A percentile compares a stretch with the other conserved stretches of the same genome.
These are phyloP conservation scores for Garcia nutans DNA, from an alignment of 345 rosid genomes.

Conservation along the genomic window DNA sequence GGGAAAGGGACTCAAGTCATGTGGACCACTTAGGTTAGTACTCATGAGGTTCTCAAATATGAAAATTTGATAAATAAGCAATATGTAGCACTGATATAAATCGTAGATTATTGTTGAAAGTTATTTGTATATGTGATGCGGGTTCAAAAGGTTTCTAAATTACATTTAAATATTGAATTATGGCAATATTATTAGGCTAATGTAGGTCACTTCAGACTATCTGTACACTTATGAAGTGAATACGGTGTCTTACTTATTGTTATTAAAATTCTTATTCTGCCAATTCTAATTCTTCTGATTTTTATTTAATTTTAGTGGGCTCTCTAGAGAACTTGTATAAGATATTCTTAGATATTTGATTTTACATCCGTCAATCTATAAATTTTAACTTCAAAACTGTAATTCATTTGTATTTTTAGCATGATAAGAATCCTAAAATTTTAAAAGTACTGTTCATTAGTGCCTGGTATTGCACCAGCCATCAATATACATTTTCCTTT, in stretches of 20 bases:
- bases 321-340: no score
- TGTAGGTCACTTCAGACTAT: not conserved
- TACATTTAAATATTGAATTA: not conserved
- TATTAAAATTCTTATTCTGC: not conserved
- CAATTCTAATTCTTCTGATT: not conserved
- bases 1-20: constrained; percentile 88
- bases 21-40: constrained; percentile 84
- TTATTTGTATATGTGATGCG: not conserved
- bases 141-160: not conserved
- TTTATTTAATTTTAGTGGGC: no score
- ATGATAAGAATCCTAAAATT: no score
- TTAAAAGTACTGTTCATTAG: no score
- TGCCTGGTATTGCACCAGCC: no score
- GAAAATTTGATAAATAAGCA: not conserved
- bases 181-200: not conserved
- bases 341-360: no score
- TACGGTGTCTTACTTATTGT: not conserved
- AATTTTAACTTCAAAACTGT: no score
- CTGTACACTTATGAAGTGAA: not conserved
- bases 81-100: not conserved
- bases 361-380: no score
- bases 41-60: not conserved
- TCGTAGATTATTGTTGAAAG: not conserved
- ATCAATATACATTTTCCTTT: no score
- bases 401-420: no score